phyloP scores from a whole-genome alignment of 1,284 basidiomycete species.

The Pseudozyma sp. region DNA sequence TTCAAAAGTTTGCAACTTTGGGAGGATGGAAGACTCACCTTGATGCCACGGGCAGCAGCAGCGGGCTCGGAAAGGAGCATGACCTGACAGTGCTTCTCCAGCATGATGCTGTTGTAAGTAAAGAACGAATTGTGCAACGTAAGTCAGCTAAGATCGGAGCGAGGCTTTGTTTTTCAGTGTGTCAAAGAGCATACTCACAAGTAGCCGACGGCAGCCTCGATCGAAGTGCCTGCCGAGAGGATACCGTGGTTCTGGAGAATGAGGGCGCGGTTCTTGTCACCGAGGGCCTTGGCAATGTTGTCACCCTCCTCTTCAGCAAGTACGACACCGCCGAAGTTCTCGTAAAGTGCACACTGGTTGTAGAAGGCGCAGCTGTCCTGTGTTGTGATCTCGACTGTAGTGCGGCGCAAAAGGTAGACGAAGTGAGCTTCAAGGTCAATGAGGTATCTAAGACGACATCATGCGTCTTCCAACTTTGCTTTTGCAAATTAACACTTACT shows the following conservation, averaged over 20 bases:
- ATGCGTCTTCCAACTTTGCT: no score
- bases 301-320: constrained; percentile 74
- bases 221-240: constrained; percentile 72
- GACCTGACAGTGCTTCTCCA: constrained; percentile 73
- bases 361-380: constrained; percentile 69
- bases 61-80: constrained; percentile 73
- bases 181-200: constrained; percentile 16
- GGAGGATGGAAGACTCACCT: no score
- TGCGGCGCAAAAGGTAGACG: neutral
- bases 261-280: constrained; percentile 71
- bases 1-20: no score
- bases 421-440: neutral
- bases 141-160: neutral
- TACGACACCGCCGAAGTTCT: constrained; percentile 74
- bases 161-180: no score
- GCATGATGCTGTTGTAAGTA: constrained; percentile 52
- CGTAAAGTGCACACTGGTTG: constrained; percentile 65
- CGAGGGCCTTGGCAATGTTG: constrained; percentile 74
- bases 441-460: no score
- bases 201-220: constrained; percentile 71
- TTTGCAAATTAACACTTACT: no score
- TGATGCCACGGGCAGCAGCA: constrained; percentile 49
- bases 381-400: constrained; percentile 69
- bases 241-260: constrained; percentile 74
- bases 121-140: neutral